Conservation (phyloP, 306 rosid species). For the Cicer cuneatum region DNA sequence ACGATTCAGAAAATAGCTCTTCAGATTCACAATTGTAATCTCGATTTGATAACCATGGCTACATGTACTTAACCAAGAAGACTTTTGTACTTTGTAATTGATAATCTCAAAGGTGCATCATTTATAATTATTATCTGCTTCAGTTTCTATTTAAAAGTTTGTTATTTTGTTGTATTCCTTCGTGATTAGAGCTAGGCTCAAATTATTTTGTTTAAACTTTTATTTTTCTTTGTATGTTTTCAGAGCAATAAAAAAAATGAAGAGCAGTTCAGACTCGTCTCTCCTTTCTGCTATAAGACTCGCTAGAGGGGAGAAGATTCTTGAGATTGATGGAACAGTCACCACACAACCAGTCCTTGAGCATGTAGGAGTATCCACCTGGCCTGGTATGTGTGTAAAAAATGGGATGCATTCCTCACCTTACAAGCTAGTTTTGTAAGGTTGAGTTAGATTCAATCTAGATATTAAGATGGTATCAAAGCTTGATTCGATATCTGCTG, state of each 20-base stretch:
- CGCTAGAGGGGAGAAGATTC: conserved; percentile 74
- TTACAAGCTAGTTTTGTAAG: too few relatives aligned
- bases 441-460: too few relatives aligned
- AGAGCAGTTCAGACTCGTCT: conserved; percentile 77
- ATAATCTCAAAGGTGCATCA: conserved; percentile 18
- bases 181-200: conserved; percentile 27
- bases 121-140: conserved; percentile 7
- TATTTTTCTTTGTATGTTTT: conserved; percentile 1
- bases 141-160: conserved; percentile 32
- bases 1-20: too few relatives aligned
- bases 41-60: too few relatives aligned
- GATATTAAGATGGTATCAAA: too few relatives aligned
- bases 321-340: conserved; percentile 98
- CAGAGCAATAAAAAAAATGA: conserved; percentile 91
- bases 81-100: conserved; percentile 19
- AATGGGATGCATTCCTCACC: too few relatives aligned
- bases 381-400: conserved; percentile 81
- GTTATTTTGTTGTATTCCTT: conserved; percentile 11
- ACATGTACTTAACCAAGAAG: too few relatives aligned
- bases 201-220: background rate
- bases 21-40: too few relatives aligned
- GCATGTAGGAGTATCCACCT: conserved; percentile 89
- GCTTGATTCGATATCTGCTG: too few relatives aligned
- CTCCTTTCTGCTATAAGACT: conserved; percentile 76
- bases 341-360: conserved; percentile 98